Evolutionary conservation across 768 basidiomycete species (phyloP).

Genomic region (Hygrophoropsis aurantiaca): DNA sequence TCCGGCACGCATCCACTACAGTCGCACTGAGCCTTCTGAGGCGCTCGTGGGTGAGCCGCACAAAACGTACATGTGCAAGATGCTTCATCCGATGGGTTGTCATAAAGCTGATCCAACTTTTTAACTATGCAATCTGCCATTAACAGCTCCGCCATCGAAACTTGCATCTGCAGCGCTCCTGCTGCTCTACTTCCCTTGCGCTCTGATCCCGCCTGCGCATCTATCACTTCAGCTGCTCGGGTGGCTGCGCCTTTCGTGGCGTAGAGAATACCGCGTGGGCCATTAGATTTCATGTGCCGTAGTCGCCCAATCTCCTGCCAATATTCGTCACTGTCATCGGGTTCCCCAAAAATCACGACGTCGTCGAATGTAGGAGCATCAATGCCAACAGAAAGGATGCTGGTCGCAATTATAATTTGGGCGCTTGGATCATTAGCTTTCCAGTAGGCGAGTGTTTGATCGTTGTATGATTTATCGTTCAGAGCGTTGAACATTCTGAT

Average conservation of each 20-base stretch:
- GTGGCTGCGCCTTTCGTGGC: not conserved
- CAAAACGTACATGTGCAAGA: not conserved
- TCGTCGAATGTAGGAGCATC: slow-evolving; percentile 10
- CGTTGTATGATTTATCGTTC: slow-evolving; percentile 4
- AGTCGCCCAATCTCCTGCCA: slow-evolving; percentile 7
- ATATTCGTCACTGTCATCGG: slow-evolving; percentile 4
- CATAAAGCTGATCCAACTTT: not conserved
- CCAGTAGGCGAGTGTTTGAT: slow-evolving; percentile 1
- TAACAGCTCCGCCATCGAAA: slow-evolving; percentile 2
- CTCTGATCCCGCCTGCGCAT: not conserved
- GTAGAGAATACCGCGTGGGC: not conserved
- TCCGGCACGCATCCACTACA: slow-evolving; percentile 3
- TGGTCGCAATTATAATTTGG: slow-evolving; percentile 9
- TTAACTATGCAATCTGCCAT: not conserved
- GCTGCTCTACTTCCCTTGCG: too few species aligned
- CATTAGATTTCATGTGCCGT: not conserved
- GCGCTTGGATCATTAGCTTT: slow-evolving; percentile 2
- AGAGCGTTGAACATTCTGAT: slow-evolving; percentile 9
- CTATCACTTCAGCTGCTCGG: not conserved
- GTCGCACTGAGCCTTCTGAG: not conserved
- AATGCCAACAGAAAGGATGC: slow-evolving; percentile 9
- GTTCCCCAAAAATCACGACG: slow-evolving; percentile 4
- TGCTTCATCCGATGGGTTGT: not conserved
- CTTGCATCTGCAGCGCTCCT: not conserved
- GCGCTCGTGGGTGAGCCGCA: not conserved